phyloP scores from a whole-genome alignment of 78 protist genomes.

The Polysphondylium violaceum region DNA sequence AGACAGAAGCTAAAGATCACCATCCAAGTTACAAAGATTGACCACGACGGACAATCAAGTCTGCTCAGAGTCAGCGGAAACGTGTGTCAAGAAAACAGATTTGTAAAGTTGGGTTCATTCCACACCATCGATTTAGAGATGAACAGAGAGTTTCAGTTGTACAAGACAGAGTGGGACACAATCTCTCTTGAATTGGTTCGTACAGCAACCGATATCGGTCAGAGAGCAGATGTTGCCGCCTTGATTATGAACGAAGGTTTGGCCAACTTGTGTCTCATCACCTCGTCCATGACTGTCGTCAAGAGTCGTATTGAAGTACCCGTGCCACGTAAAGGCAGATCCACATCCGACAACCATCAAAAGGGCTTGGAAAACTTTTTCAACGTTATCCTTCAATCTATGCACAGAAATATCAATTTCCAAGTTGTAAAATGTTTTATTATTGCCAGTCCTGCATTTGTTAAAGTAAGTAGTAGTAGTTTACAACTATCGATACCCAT shows the following conservation, averaged over 20 bases:
- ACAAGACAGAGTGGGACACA: constrained; percentile 90
- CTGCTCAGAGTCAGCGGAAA: constrained; percentile 85
- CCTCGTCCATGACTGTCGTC: constrained; percentile 87
- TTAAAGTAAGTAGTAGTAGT: constrained; percentile 28
- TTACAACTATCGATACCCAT: not conserved
- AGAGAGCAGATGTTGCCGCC: constrained; percentile 91
- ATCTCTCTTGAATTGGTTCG: constrained; percentile 82
- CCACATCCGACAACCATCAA: constrained; percentile 73
- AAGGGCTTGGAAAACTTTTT: constrained; percentile 87
- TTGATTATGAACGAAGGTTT: constrained; percentile 84
- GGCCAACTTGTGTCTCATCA: constrained; percentile 90
- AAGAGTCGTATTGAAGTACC: constrained; percentile 83
- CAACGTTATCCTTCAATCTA: constrained; percentile 81
- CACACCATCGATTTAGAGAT: constrained; percentile 93
- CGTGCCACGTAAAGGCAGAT: constrained; percentile 81
- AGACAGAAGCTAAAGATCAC: constrained; percentile 81
- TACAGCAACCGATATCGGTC: constrained; percentile 79
- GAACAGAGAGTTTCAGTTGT: constrained; percentile 74
- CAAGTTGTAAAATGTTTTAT: constrained; percentile 90
- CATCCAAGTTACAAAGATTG: constrained; percentile 70
- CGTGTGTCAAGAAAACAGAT: constrained; percentile 79
- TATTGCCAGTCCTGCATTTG: constrained; percentile 91
- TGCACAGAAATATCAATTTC: constrained; percentile 86
- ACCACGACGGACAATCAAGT: constrained; percentile 86
- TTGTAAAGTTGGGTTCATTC: constrained; percentile 87